Evolutionary conservation across 148 eudicot species (phyloP), one percentile per base, ranked within the genome.

Genomic region (Cornus kousa): DNA sequence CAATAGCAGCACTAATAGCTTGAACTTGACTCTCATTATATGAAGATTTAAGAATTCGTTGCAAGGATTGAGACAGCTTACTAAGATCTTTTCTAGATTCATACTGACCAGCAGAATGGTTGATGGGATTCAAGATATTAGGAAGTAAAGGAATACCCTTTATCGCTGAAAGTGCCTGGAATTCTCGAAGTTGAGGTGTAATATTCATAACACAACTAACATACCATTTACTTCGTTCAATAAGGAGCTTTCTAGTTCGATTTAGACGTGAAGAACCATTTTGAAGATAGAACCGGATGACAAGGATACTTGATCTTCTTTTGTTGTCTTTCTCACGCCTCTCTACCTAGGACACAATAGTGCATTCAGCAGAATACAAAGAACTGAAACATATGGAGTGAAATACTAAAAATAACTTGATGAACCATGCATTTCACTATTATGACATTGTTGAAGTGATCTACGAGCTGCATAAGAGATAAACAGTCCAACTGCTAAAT

Each of bases 131-230:
- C 82, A 97, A 78, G 76, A 94, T 87, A 40, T 89, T 78, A 67
- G 99, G 92, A 78, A 94, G 91, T 77, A 93, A 83, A 86, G 99
- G 98, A 64, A 94, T 91, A 78, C 82, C 84, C 78, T 65, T 91
- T 81, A 88, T 82, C 17, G 99, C 92, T 80, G 99, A 91, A 78
- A 97, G 90, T 79, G 99, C 99, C 78, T 94, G 99, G 75, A 94
- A 97, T 87, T 97, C 98, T 77, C 99, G 88, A 77, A 92, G 89
- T 80, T 97, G 99, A 71, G 98, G 88, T n/a, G 97, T 97, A 57
- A 97, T 92, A 84, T 87, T 94, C 94, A 92, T 90, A 79, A 96
- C 80, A 72, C 97, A 97, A 85, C 87, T 86, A 68, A 92, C 66
- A 85, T 75, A 87, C 99, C 99, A 97, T 86, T 94, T 97, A 88